Evolutionary conservation across 2,329 filamentous ascomycete species (phyloP).

Genomic region (Fusarium sp.): DNA sequence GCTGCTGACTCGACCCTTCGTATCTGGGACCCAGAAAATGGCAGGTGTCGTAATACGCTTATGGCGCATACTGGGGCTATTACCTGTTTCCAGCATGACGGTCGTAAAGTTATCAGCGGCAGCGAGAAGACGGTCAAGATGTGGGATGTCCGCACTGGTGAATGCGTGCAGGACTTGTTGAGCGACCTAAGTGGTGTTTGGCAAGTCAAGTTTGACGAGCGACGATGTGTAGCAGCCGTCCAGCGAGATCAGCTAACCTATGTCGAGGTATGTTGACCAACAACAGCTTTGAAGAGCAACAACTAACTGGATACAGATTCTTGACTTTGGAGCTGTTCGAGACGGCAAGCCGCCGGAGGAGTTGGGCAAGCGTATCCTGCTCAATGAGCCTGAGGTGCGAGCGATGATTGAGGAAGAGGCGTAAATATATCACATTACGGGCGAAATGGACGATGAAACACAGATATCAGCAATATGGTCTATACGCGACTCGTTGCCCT

Average conservation of each 20-base stretch:
- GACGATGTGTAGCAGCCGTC: constrained; percentile 95
- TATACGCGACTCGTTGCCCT: constrained; percentile 30
- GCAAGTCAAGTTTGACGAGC: constrained; percentile 98
- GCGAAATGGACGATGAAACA: constrained; percentile 11
- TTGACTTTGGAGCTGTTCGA: constrained; percentile 95
- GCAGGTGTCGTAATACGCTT: constrained; percentile 89
- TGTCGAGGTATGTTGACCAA: constrained; percentile 82
- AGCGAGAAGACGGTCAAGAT: constrained; percentile 97
- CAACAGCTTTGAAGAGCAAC: too few species aligned
- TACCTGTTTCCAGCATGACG: constrained; percentile 98
- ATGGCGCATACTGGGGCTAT: constrained; percentile 97
- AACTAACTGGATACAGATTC: constrained; percentile 73
- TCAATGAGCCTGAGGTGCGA: constrained; percentile 70
- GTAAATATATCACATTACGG: constrained; percentile 29
- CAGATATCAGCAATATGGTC: constrained; percentile 31
- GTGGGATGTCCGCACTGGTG: constrained; percentile 95
- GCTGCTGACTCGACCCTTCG: constrained; percentile 95
- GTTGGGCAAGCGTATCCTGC: constrained; percentile 83
- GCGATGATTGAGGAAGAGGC: constrained; percentile 64
- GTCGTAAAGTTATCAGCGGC: constrained; percentile 95
- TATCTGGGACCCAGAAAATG: constrained; percentile 96
- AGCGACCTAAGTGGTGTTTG: constrained; percentile 97
- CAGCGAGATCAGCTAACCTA: constrained; percentile 94
- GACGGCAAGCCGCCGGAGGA: constrained; percentile 86
- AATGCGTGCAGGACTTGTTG: constrained; percentile 92